These are phyloP conservation scores for Trichoderma sp. DNA, from an alignment of 2,329 filamentous ascomycete genomes.

Conservation along the genomic window DNA sequence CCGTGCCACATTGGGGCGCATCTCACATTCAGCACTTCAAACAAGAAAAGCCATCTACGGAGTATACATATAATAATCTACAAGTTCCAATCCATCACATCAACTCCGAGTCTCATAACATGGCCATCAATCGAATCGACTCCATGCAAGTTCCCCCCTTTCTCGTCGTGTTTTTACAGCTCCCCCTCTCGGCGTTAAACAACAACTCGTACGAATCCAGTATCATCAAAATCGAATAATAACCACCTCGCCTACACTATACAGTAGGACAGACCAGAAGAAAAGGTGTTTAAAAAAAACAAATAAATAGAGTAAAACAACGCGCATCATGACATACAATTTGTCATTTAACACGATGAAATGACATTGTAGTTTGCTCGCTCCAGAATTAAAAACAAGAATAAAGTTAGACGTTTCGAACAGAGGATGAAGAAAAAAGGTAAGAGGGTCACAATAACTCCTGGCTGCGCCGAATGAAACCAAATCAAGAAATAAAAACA, in stretches of 20 bases:
- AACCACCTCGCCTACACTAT: neutral
- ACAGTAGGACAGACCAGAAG: neutral
- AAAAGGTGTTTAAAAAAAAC: neutral
- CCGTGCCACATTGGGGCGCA: neutral
- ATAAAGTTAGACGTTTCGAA: slow-evolving; percentile 6
- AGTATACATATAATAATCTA: slow-evolving; percentile 11
- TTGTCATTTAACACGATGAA: neutral
- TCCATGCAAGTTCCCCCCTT: neutral
- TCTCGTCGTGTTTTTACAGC: neutral
- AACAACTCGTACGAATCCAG: neutral
- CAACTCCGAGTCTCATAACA: slow-evolving; percentile 17
- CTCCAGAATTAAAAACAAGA: neutral
- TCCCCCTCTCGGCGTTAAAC: neutral
- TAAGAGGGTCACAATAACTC: slow-evolving; percentile 30
- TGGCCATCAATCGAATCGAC: neutral
- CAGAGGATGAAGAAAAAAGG: slow-evolving; percentile 22
- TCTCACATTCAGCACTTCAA: slow-evolving; percentile 9
- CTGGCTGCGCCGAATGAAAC: slow-evolving; percentile 34
- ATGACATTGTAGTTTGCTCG: slow-evolving; percentile 6
- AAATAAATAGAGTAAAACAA: slow-evolving; percentile 2
- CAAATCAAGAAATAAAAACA: slow-evolving; percentile 16
- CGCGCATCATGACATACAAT: slow-evolving; percentile 10
- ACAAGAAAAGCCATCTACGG: neutral
- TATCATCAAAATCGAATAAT: neutral
- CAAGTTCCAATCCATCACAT: slow-evolving; percentile 13